Conservation (phyloP, 768 basidiomycete genomes). For the Vararia minispora region DNA sequence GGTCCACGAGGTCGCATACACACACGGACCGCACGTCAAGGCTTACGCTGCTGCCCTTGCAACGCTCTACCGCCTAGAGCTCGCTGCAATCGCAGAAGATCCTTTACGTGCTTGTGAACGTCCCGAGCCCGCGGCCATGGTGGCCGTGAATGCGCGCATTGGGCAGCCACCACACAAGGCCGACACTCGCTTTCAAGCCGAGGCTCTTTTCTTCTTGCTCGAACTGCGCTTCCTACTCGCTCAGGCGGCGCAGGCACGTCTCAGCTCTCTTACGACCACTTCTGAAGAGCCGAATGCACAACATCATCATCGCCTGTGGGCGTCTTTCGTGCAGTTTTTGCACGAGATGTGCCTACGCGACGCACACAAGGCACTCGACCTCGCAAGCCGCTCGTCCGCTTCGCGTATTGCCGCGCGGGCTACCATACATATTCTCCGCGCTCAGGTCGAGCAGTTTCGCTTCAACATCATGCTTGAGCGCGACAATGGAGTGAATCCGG, state of each 20-base stretch:
- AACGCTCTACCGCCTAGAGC: constrained; percentile 21
- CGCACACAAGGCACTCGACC: constrained; percentile 14
- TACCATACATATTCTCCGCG: constrained; percentile 14
- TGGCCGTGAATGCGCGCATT: constrained; percentile 19
- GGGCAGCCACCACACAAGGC: constrained; percentile 26
- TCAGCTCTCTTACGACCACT: constrained; percentile 8
- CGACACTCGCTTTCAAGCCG: constrained; percentile 22
- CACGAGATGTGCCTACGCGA: constrained; percentile 19
- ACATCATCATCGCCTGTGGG: constrained; percentile 14
- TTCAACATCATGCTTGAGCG: constrained; percentile 13
- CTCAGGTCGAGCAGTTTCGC: constrained; percentile 19
- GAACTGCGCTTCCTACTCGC: constrained; percentile 24
- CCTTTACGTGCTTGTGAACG: constrained; percentile 11
- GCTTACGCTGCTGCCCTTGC: constrained; percentile 25
- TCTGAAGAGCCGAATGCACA: constrained; percentile 1
- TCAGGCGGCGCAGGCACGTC: constrained; percentile 19
- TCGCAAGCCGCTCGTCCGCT: constrained; percentile 18
- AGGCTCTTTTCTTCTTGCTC: constrained; percentile 24
- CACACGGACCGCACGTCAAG: constrained; percentile 20
- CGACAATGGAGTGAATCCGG: constrained; percentile 1
- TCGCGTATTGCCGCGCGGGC: constrained; percentile 19
- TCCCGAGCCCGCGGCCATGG: constrained; percentile 20
- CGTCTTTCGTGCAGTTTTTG: constrained; percentile 15
- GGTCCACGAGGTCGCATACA: constrained; percentile 16
- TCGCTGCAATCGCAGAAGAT: constrained; percentile 14